phyloP scores from a whole-genome alignment of 768 basidiomycete species.

The Paxillus ammoniavirescens region DNA sequence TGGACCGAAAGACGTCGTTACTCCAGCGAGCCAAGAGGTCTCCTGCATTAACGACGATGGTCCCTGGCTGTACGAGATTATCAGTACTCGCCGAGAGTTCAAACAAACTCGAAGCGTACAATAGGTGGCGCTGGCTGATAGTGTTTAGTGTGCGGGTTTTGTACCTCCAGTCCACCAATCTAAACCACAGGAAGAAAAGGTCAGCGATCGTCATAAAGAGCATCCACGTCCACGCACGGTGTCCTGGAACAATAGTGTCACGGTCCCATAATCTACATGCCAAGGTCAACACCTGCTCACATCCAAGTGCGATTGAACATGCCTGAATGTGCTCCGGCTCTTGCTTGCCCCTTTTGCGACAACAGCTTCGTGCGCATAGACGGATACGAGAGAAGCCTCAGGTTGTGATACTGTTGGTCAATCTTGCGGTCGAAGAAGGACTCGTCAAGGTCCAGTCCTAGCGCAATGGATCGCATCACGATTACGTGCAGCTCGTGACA shows the following conservation, averaged over 20 bases:
- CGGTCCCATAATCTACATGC: conserved; percentile 70
- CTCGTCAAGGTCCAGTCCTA: conserved; percentile 74
- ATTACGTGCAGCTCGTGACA: conserved; percentile 74
- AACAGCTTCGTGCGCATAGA: conserved; percentile 62
- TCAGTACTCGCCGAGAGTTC: conserved; percentile 1
- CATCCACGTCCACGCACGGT: conserved; percentile 36
- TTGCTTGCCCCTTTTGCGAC: conserved; percentile 63
- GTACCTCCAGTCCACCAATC: conserved; percentile 82
- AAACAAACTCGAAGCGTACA: conserved; percentile 40
- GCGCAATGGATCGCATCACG: conserved; percentile 84
- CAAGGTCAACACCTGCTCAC: not conserved
- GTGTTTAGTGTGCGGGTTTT: conserved; percentile 71
- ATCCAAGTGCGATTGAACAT: conserved; percentile 1
- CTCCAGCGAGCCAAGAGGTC: conserved; percentile 84
- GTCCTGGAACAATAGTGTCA: conserved; percentile 82
- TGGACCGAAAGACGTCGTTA: conserved; percentile 76
- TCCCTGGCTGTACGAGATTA: conserved; percentile 53
- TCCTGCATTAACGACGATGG: conserved; percentile 81
- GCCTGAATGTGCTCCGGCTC: conserved; percentile 84
- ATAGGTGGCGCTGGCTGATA: conserved; percentile 77
- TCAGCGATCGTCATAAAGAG: not conserved
- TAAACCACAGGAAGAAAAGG: conserved; percentile 20
- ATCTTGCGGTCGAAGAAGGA: conserved; percentile 74
- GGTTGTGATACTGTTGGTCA: conserved; percentile 75
- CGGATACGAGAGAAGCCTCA: conserved; percentile 80